phyloP scores from a whole-genome alignment of 2,329 filamentous ascomycete genomes.

The Fulvia fulva region DNA sequence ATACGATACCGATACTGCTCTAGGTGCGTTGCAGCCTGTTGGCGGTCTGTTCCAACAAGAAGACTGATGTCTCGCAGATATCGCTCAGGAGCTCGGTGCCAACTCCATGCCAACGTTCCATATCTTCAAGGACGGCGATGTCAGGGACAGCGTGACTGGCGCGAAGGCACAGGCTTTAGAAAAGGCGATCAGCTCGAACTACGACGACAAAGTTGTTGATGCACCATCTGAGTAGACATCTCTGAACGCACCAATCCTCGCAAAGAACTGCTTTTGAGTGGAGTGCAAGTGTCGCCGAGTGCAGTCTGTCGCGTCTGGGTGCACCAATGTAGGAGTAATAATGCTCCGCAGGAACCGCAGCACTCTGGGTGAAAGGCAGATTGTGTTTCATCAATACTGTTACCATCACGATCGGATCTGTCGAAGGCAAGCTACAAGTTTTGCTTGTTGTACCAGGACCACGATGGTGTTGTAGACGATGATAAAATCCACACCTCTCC shows the following conservation, averaged over 20 bases:
- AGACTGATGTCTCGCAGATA: constrained; percentile 16
- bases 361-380: too few species aligned
- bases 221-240: background rate
- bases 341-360: too few species aligned
- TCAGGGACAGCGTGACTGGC: constrained; percentile 28
- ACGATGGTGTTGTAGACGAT: too few species aligned
- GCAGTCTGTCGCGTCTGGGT: too few species aligned
- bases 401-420: too few species aligned
- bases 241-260: background rate
- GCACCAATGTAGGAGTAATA: too few species aligned
- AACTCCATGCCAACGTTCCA: constrained; percentile 33
- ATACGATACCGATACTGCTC: constrained; percentile 31
- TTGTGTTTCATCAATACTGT: too few species aligned
- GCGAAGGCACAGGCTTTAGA: constrained; percentile 30
- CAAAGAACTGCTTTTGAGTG: too few species aligned
- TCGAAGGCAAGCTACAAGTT: too few species aligned
- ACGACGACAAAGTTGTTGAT: constrained; percentile 28
- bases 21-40: constrained; percentile 2
- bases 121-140: constrained; percentile 33
- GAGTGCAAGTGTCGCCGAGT: too few species aligned
- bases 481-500: too few species aligned
- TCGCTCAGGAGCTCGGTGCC: constrained; percentile 31
- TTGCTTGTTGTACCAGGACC: too few species aligned
- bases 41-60: background rate
- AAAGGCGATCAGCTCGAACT: constrained; percentile 25